phyloP scores from a whole-genome alignment of 2,329 filamentous ascomycete species.

The Colletotrichum sp. region DNA sequence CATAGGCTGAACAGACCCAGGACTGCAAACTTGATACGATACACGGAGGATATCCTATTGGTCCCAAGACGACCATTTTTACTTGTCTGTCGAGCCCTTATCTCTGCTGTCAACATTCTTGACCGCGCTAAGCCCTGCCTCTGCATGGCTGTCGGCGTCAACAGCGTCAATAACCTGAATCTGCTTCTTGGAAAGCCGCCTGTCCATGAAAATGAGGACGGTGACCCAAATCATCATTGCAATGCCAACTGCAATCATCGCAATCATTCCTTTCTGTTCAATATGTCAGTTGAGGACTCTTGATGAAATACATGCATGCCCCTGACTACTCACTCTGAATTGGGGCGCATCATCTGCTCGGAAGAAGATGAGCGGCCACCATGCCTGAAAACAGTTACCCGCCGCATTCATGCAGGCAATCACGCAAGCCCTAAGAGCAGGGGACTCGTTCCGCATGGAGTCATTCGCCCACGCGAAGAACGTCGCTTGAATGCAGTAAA shows the following conservation, averaged over 20 bases:
- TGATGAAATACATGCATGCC: not conserved
- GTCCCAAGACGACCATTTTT: not conserved
- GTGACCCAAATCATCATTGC: not conserved
- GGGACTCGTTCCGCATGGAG: not conserved
- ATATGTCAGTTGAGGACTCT: not conserved
- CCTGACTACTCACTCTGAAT: not conserved
- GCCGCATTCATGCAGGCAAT: conserved; percentile 6
- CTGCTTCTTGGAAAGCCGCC: not conserved
- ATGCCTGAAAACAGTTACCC: not conserved
- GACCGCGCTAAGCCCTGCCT: not conserved
- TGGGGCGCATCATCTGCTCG: not conserved
- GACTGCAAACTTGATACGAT: too few relatives aligned
- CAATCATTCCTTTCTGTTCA: not conserved
- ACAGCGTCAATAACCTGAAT: not conserved
- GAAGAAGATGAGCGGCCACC: not conserved
- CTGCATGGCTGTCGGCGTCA: not conserved
- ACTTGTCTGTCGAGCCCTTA: not conserved
- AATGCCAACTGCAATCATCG: not conserved
- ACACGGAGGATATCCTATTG: not conserved
- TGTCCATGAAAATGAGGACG: not conserved
- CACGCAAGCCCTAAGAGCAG: not conserved
- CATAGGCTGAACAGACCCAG: too few relatives aligned
- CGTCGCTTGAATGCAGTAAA: not conserved
- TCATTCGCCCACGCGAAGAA: conserved; percentile 6
- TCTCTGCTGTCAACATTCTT: not conserved